Evolutionary conservation across 441 rosid genomes (phyloP).

Genomic region (Euphorbia celastroides): DNA sequence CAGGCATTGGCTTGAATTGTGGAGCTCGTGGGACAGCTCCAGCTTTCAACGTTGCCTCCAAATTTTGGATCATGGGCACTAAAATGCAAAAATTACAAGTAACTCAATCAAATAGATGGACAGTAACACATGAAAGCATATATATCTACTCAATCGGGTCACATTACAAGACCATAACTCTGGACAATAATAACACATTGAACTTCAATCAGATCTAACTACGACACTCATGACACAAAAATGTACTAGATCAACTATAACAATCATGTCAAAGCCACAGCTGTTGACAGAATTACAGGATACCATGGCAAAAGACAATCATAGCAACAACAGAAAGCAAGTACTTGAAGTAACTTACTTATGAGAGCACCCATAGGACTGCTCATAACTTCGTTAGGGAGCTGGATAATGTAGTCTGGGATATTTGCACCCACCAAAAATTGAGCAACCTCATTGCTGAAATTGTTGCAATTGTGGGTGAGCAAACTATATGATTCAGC

Average conservation of each 20-base stretch:
- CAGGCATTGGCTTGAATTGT: conserved; percentile 59
- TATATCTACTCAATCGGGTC: not conserved
- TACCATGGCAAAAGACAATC: no score
- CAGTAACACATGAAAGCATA: no score
- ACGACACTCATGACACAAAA: no score
- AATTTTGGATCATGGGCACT: conserved; percentile 96
- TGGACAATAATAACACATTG: no score
- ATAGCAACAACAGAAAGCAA: not conserved
- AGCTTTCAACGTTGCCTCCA: conserved; percentile 65
- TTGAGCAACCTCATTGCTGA: conserved; percentile 83
- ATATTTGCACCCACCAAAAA: conserved; percentile 74
- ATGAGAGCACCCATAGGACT: conserved; percentile 93
- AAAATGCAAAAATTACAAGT: conserved; percentile 8
- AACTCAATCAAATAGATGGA: not conserved
- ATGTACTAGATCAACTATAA: no score
- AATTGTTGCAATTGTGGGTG: conserved; percentile 90
- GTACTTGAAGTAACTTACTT: conserved; percentile 41
- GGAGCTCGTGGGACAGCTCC: conserved; percentile 91
- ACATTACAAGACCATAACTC: not conserved
- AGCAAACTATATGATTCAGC: conserved; percentile 78
- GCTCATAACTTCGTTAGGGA: conserved; percentile 80
- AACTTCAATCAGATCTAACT: no score
- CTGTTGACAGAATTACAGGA: no score
- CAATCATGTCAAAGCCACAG: no score
- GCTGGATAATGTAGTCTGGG: conserved; percentile 80